Base-by-base conservation (phyloP, 2,329 filamentous ascomycete genomes). In the Pseudogymnoascus sp. region DNA sequence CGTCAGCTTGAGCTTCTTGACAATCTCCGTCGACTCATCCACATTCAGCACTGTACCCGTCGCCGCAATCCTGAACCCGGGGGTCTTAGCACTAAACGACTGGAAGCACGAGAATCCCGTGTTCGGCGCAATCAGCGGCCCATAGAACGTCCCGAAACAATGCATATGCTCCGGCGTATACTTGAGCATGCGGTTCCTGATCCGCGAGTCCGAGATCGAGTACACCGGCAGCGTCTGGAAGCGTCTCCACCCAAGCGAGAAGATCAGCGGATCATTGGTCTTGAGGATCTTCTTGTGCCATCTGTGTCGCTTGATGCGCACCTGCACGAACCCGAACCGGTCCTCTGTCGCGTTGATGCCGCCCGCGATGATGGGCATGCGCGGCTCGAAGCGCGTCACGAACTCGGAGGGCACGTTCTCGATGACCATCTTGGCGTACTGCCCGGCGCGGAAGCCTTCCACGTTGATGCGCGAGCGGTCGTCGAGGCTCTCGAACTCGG, bases 271-370 rank as follows among this genome's bases (percentile, higher is more conserved):
- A 73, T 99, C 95, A 74, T 96, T 96, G 35, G 92, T 97, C 80
- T 99, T 99, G 69, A 99, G 82, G 69, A 97, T 97, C 80, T 95
- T 96, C 84, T 97, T 97, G 79, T 99, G 95, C 96, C 96, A 99
- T 68, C 95, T 84, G 76, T 99, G 95, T 62, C 92, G 85, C 83
- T 99, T 99, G 80, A 99, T 96, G 61, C 96, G 87, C 64, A 97
- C 88, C 76, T 99, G 95, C 8, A 97, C 88, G 73, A 90, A 97
- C 8, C 95, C 96, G 74, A 96, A 97, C 61, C 96, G 87, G 75
- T 97, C 93, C 76, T 99, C 95, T 0, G 93, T 97, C 7, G 95
- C 84, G 10, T 91, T 89, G 40, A 99, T 82, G n/a, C 95, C 96
- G 61, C 95, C 95, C 33, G 97, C 83, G 61, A 99, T 85, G 65